Conservation (phyloP, 805 yeast genomes). For the Wickerhamiella sergipiensis region DNA sequence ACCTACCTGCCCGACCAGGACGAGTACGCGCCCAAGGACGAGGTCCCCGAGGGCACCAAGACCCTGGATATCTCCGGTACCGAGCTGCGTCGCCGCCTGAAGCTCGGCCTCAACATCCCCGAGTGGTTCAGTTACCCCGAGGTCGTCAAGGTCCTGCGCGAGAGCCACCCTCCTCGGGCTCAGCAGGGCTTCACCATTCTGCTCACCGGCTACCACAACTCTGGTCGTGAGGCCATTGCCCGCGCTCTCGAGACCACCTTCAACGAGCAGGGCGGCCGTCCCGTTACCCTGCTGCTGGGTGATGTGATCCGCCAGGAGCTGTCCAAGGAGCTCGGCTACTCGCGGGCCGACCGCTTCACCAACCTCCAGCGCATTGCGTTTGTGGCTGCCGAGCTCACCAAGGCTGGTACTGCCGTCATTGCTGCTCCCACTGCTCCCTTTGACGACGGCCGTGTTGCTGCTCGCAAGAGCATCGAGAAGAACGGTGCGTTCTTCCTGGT, state of each 20-base stretch:
- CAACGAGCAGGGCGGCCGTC: constrained; percentile 82
- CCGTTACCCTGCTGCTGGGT: constrained; percentile 46
- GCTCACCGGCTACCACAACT: constrained; percentile 44
- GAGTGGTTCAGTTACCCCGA: constrained; percentile 97
- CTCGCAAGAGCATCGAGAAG: constrained; percentile 33
- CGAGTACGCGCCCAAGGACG: constrained; percentile 89
- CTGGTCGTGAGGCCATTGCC: constrained; percentile 53
- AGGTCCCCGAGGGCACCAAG: constrained; percentile 62
- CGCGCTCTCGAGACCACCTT: constrained; percentile 80
- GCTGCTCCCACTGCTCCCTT: constrained; percentile 42
- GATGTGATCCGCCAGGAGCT: constrained; percentile 30
- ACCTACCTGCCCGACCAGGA: constrained; percentile 92
- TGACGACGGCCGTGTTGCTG: constrained; percentile 30
- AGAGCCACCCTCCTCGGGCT: constrained; percentile 83
- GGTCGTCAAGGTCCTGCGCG: constrained; percentile 81
- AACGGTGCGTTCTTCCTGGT: constrained; percentile 39
- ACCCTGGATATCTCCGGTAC: constrained; percentile 92
- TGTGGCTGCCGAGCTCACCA: constrained; percentile 60
- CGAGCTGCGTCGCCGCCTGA: constrained; percentile 76
- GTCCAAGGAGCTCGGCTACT: constrained; percentile 30
- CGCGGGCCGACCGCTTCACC: constrained; percentile 27
- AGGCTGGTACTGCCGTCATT: constrained; percentile 88
- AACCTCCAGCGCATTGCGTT: constrained; percentile 39
- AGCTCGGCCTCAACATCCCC: constrained; percentile 79
- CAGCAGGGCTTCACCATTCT: constrained; percentile 78